Conservation (phyloP, 1,284 basidiomycete genomes). For the Cryptococcus sp. region DNA sequence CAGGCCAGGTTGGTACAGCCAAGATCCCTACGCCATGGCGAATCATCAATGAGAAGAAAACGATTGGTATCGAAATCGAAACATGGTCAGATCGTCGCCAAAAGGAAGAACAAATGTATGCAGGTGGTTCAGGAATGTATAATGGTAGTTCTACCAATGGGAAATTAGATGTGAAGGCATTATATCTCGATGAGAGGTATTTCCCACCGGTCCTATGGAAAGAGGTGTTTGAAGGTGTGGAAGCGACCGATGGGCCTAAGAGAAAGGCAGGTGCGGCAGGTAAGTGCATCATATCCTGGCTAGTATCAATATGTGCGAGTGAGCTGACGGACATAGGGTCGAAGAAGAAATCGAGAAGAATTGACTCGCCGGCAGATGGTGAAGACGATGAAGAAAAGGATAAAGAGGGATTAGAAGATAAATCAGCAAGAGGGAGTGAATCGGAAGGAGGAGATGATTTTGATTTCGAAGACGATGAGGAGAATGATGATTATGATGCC, state of each 20-base stretch:
- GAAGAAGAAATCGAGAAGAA: slow-evolving; percentile 19
- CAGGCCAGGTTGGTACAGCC: slow-evolving; percentile 1
- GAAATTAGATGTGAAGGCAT: slow-evolving; percentile 17
- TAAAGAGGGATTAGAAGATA: slow-evolving; percentile 3
- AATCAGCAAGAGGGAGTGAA: slow-evolving; percentile 21
- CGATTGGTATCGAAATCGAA: slow-evolving; percentile 44
- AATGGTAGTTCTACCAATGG: too few species aligned
- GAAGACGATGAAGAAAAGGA: too few species aligned
- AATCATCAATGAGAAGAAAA: slow-evolving; percentile 32
- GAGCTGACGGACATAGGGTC: neutral
- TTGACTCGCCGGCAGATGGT: slow-evolving; percentile 17
- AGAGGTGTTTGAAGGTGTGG: slow-evolving; percentile 38
- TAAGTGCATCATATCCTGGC: neutral
- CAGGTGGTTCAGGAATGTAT: too few species aligned
- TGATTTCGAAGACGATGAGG: slow-evolving; percentile 44
- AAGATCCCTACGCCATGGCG: slow-evolving; percentile 30
- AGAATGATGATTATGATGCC: slow-evolving; percentile 47
- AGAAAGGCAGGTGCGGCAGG: neutral
- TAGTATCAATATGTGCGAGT: neutral
- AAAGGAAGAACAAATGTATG: neutral
- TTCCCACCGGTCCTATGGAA: slow-evolving; percentile 44
- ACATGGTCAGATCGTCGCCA: slow-evolving; percentile 41
- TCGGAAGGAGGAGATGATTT: slow-evolving; percentile 35
- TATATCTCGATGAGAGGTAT: slow-evolving; percentile 32
- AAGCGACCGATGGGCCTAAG: slow-evolving; percentile 2